Base-by-base conservation (phyloP, 2,329 filamentous ascomycete genomes). In the Hymenoscyphus salicellus region DNA sequence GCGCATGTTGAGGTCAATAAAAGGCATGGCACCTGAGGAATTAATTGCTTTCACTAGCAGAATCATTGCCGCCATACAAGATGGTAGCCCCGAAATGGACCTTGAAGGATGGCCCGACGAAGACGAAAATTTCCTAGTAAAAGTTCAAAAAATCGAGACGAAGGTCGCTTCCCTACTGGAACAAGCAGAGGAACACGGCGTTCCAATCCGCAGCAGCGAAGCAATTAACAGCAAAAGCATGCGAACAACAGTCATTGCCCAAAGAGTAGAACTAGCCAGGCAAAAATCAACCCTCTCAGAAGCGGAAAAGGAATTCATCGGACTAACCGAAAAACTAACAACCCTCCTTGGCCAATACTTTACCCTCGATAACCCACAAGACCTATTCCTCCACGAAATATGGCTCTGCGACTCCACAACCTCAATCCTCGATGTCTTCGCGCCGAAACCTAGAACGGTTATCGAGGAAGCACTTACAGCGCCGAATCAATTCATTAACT, bases 201-300 rank as follows among this genome's bases (percentile, higher is more conserved):
- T 79, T 43, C 77, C 81, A 3, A 81, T 96, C 33, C 87, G 88
- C 67, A 96, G 89, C 77, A 89, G 89, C 74, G 90, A 95, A 75
- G 89, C 89, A 70, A 83, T 89, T 11, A 88, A 89, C 68, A 85
- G 84, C 77, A 88, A 86, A 68, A 86, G 89, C 55, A 78, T 92
- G 49, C 84, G 92, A 55, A 92, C 91, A 1, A 94, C 91, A 0
- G 86, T 94, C 36, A 86, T 94, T 60, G 90, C 90, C 17, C 90
- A 94, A 73, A 90, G 91, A 74, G 90, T 95, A 20, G 88, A 93
- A 72, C 81, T 95, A 49, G 92, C 89, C 77, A 89, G 87, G 68
- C 88, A 93, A 74, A 88, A 88, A 69, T 87, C 90, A 1, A 81
- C 84, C 3, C 81, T 94, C 32, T 90, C 89, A 0, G 83, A 88